Conservation (phyloP, 202 grass and related monocot genomes). For the Carex sylvatica region DNA sequence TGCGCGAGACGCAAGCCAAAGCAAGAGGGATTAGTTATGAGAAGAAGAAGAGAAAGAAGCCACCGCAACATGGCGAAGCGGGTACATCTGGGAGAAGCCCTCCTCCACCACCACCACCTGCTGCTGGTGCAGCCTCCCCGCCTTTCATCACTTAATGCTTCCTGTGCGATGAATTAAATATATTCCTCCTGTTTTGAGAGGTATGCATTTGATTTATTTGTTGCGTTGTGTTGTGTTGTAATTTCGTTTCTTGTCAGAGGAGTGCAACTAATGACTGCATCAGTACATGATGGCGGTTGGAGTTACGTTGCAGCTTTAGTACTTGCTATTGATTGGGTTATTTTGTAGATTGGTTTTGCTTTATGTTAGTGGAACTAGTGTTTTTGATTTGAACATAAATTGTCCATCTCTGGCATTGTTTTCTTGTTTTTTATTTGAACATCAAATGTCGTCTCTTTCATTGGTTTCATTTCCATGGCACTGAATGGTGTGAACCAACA, state of each 20-base stretch:
- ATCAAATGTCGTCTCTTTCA: not conserved
- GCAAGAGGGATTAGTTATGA: constrained; percentile 93
- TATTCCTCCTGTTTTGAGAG: constrained; percentile 16
- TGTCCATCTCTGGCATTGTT: not conserved
- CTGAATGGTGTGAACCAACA: not conserved
- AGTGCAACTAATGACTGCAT: constrained; percentile 13
- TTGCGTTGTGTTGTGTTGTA: constrained; percentile 11
- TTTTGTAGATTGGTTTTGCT: constrained; percentile 23
- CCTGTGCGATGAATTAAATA: constrained; percentile 8
- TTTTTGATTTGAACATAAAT: constrained; percentile 1
- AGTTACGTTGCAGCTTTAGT: not conserved
- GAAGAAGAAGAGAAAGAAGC: constrained; percentile 98
- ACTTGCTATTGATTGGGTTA: constrained; percentile 17
- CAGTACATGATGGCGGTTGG: not conserved
- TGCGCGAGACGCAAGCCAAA: constrained; percentile 80
- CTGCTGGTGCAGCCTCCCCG: constrained; percentile 23
- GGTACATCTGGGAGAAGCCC: constrained; percentile 52
- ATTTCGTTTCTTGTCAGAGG: constrained; percentile 15
- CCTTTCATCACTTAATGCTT: constrained; percentile 14
- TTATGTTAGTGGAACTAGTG: constrained; percentile 12
- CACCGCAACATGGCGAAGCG: constrained; percentile 21
- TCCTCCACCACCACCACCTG: constrained; percentile 31
- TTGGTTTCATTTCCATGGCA: not conserved
- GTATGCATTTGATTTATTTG: constrained; percentile 25
- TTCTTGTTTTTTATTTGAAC: constrained; percentile 1